Conservation (phyloP, 768 basidiomycete species). For the Royoungia palumana region DNA sequence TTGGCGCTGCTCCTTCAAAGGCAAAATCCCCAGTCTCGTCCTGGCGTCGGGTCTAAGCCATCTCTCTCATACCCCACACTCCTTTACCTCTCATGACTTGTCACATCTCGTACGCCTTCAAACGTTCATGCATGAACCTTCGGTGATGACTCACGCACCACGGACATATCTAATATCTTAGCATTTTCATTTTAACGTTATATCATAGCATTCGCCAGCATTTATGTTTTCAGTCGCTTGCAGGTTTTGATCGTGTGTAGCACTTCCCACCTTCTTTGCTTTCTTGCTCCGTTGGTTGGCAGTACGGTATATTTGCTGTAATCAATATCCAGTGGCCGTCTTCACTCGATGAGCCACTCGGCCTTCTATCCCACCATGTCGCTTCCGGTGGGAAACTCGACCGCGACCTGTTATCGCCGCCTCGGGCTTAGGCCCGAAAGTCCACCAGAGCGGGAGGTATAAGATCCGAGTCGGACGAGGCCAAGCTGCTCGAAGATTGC, state of each 20-base stretch:
- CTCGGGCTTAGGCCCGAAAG: neutral
- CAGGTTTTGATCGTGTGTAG: conserved; percentile 29
- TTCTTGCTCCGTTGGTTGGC: conserved; percentile 22
- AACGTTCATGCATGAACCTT: conserved; percentile 19
- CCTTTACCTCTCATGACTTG: conserved; percentile 22
- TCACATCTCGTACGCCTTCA: conserved; percentile 17
- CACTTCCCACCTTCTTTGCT: conserved; percentile 21
- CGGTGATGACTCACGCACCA: conserved; percentile 27
- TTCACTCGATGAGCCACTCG: neutral
- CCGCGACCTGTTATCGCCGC: conserved; percentile 6
- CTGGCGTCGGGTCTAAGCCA: conserved; percentile 58
- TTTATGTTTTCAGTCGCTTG: conserved; percentile 21
- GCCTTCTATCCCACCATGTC: neutral
- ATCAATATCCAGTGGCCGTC: conserved; percentile 12
- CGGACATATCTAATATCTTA: conserved; percentile 31
- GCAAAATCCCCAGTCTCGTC: conserved; percentile 33
- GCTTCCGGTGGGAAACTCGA: neutral
- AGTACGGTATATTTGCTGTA: conserved; percentile 32
- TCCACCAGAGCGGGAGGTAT: neutral
- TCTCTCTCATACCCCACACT: conserved; percentile 17
- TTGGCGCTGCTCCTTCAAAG: conserved; percentile 49
- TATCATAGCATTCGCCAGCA: conserved; percentile 30
- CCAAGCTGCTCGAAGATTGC: no score
- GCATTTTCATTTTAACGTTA: conserved; percentile 32
- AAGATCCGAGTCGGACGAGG: neutral